Evolutionary conservation across 495 filamentous ascomycete species (phyloP), one percentile per base, ranked within the genome.

Genomic region (Talaromyces ruber): DNA sequence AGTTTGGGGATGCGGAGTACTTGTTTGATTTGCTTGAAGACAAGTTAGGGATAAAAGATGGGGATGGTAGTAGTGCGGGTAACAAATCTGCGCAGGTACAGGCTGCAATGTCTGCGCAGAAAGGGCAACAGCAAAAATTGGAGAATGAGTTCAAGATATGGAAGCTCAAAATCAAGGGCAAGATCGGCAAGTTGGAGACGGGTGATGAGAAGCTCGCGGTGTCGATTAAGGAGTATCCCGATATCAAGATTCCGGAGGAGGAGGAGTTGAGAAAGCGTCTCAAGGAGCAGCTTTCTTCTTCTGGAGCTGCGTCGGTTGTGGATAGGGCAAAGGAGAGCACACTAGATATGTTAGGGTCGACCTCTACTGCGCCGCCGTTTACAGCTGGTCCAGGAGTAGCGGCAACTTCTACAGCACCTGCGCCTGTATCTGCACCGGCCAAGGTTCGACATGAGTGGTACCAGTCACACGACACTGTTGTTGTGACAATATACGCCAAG

Each of bases 391-490:
- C 66, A 51, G 50, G 26, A 6, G 9, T 64, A 9, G 58, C 56
- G 59, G 28, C 66, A n/a, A 21, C 64, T 56, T 29, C 58, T 56
- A 37, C 58, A 16, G 56, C 32, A 39, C 22, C 60, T 25, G 32
- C 37, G 4, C 18, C 60, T 37, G 51, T 29, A 22, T 3, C 34
- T 16, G 45, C 53, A 4, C 61, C 66, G 32, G 67, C 72, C 14
- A 90, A 90, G 71, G 84, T 92, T 62, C 81, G 88, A 11, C 83
- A 92, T 66, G 90, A 93, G 59, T 92, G 88, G 87, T 92, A 90
- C 74, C 90, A 93, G 67, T 89, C 84, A 3, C 66, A 68, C 6
- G 81, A 85, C 3, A 81, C 76, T 16, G 85, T 92, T 28, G 83
- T 85, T 16, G 81, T 92, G 60, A 86, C 85, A 0, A 75, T 93